Conservation (phyloP, 2,329 filamentous ascomycete species). For the Colletotrichum theobromicola region DNA sequence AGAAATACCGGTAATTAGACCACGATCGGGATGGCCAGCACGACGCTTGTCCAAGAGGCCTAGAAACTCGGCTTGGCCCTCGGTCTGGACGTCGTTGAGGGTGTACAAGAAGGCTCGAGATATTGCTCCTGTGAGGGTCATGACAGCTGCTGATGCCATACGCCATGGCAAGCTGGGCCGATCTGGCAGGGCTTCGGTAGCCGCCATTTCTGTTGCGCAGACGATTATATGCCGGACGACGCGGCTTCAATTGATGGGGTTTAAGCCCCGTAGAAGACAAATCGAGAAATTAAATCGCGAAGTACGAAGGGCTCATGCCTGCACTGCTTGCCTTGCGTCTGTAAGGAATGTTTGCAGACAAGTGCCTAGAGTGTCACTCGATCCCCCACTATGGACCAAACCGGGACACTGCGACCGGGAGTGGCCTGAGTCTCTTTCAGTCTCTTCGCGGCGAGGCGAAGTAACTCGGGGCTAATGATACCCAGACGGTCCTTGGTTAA, state of each 20-base stretch:
- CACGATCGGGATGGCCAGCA: slow-evolving; percentile 69
- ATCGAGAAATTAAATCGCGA: neutral
- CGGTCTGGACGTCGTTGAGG: slow-evolving; percentile 76
- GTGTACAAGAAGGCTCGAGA: slow-evolving; percentile 78
- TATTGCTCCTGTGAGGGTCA: slow-evolving; percentile 74
- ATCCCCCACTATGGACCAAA: neutral
- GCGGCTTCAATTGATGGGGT: neutral
- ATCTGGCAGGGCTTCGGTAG: slow-evolving; percentile 24
- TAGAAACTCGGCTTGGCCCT: slow-evolving; percentile 78
- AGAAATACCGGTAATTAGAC: slow-evolving; percentile 72
- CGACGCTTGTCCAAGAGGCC: slow-evolving; percentile 75
- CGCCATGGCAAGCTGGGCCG: slow-evolving; percentile 73
- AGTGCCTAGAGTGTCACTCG: neutral
- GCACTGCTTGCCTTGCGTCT: neutral
- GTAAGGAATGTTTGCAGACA: neutral
- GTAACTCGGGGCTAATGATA: neutral
- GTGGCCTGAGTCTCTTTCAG: neutral
- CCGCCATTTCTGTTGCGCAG: neutral
- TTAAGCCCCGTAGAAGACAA: neutral
- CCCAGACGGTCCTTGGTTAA: neutral
- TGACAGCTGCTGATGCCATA: slow-evolving; percentile 72
- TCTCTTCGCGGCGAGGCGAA: neutral
- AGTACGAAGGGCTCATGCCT: neutral
- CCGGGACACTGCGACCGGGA: neutral
- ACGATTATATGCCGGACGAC: neutral